Evolutionary conservation across 345 rosid species (phyloP), one percentile per base, ranked within the genome.

Genomic region (Populus simonii): DNA sequence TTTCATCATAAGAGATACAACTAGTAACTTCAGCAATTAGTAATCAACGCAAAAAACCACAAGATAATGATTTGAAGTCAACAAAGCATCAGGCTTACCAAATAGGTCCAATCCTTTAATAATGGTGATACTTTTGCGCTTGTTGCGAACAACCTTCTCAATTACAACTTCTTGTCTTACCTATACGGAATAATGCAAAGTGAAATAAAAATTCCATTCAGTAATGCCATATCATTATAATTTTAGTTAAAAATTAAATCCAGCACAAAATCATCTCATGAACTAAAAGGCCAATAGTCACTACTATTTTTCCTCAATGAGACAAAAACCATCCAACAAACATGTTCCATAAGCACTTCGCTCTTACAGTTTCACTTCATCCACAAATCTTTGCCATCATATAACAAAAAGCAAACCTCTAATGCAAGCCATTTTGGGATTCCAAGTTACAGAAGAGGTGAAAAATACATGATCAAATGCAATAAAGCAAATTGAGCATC

Each of bases 51-150:
- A 9, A 5, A 9, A 36, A 51, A 57, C 70, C 73, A 68, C 39
- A 70, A 71, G 80, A 73, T 17, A 74, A 73, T 41, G 2, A 78
- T 39, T 59, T 59, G 63, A 10, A 79, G 36, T 66, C 15, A 76
- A 12, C 59, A 13, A 55, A 59, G 43, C 51, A 78, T 9, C 57
- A 20, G 49, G 77, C 97, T 84, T 83, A 95, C 99, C 99, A 85
- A 93, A 95, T 43, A 92, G 90, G 8, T 95, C 99, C 78, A 95
- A 86, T 75, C 99, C 99, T 87, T 95, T 93, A 35, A 95, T 92
- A 35, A 90, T 87, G 78, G 98, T 92, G 85, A 95, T 95, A 81
- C 96, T 88, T 80, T 95, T 95, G 72, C 98, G 93, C 91, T 92
- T 93, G 86, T 92, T 93, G 68, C 99, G 95, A 38, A 89, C 90